Percentiles rank a stretch among this genome's conserved stretches.
Evolutionary conservation across 768 basidiomycete species (phyloP).

Genomic region (Coprinellus micaceus): DNA sequence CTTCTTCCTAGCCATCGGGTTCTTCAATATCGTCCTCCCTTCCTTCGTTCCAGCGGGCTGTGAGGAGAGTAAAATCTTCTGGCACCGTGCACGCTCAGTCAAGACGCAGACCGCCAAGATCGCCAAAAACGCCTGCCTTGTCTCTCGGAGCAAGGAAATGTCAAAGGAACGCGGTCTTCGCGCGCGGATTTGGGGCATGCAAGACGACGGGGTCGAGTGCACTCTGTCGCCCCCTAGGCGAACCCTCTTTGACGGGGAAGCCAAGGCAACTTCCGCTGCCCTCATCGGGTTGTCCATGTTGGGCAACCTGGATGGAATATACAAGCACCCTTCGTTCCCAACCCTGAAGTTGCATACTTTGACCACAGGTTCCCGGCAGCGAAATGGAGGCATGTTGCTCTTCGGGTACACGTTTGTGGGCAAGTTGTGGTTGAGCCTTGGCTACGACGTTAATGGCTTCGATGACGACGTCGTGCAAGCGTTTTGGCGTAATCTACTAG

Average conservation of each 20-base stretch:
- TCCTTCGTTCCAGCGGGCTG: constrained; percentile 54
- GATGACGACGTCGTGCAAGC: constrained; percentile 52
- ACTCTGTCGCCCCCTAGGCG: constrained; percentile 24
- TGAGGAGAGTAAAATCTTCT: constrained; percentile 50
- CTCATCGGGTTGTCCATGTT: constrained; percentile 77
- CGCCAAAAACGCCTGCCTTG: constrained; percentile 59
- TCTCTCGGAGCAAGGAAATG: constrained; percentile 62
- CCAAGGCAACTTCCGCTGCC: constrained; percentile 52
- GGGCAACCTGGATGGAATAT: constrained; percentile 82
- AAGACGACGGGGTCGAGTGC: constrained; percentile 60
- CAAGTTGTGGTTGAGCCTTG: constrained; percentile 75
- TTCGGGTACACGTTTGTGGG: constrained; percentile 77
- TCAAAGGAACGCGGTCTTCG: constrained; percentile 57
- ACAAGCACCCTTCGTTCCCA: constrained; percentile 64
- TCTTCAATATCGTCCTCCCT: constrained; percentile 80
- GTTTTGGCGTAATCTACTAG: constrained; percentile 64
- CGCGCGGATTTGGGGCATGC: constrained; percentile 65
- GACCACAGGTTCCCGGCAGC: constrained; percentile 82
- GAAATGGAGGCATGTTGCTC: constrained; percentile 72
- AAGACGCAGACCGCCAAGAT: constrained; percentile 66
- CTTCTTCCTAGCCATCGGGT: constrained; percentile 79
- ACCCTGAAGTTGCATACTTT: constrained; percentile 62
- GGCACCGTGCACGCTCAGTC: constrained; percentile 68
- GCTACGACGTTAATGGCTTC: constrained; percentile 78
- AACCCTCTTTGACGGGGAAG: constrained; percentile 16